Evolutionary conservation across 2,329 filamentous ascomycete genomes (phyloP), one percentile per base, ranked within the genome.

Genomic region (Nemania diffusa): DNA sequence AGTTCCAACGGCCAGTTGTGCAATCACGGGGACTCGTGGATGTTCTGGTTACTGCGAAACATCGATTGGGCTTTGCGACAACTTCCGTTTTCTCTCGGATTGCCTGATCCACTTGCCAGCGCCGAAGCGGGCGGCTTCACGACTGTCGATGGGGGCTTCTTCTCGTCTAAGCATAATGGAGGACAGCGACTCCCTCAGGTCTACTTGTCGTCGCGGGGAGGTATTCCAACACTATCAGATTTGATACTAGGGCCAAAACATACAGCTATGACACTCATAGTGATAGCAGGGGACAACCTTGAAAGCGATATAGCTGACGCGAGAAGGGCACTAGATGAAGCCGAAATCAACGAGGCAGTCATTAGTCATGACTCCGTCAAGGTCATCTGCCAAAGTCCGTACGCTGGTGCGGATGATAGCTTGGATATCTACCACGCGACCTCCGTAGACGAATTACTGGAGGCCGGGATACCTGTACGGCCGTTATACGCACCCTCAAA

Each of bases 161-260:
- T 72, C 55, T 58, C 68, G 2, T 27, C 63, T 27, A 24, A 68
- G 29, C 64, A 72, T 46, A 51, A 34, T 0, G 74, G 74, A 2
- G 74, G 74, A n/a, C 65, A 62, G 2, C 65, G 71, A 4, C 51
- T 74, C 7, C 67, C 73, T 1, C 73, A 75, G 62, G 63, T 75
- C n/a, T 73, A 71, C 51, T 34, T 75, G 44, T 62, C 67, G 26
- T 63, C 60, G 22, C 46, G 44, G 44, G 22, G 11, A 7, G 50
- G 3, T 13, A 51, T 24, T 26, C 62, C 29, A 51, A 61, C 34
- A 29, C 29, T 75, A 22, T 75, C 73, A 9, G 73, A 75, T 62
- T 46, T 48, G 24, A 64, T 75, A 46, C 40, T 74, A 29, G 29
- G 52, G 2, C 50, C 61, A 20, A 66, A 37, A 4, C 20, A 65